Evolutionary conservation across 208 protist genomes (phyloP), one percentile per base, ranked within the genome.

Genomic region (Baffinella frigidus): DNA sequence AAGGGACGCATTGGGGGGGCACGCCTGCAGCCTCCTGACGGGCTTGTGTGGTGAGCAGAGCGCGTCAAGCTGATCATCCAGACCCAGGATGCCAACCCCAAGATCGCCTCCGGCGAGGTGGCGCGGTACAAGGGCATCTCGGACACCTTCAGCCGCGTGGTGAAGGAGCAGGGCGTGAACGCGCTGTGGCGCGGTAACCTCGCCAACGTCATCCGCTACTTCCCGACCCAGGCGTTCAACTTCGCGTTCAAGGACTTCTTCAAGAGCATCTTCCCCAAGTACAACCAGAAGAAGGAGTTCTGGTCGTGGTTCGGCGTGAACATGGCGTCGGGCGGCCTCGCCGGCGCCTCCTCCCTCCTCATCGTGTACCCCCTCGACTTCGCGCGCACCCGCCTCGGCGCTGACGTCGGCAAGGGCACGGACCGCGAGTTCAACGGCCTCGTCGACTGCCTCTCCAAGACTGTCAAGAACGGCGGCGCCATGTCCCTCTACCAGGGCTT

Each of bases 161-260:
- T 50, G 14, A 0, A 68, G 9, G 81, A 89, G 81, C 81, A 89
- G 81, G 81, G 81, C 41, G 56, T 72, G 4, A 0, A 0, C 81
- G 36, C 51, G 5, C 39, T 87, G 39, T 87, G 77, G 77, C 77
- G 77, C 71, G 81, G 81, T 20, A 89, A 89, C 81, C 44, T 89
- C 24, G 81, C 81, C 81, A 89, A 89, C 81, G 81, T 89, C n/a
- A 67, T 89, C 17, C 81, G 81, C 71, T 89, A 89, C 41, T 89
- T 89, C 81, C 81, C 81, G 50, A 89, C 81, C 51, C 81, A 89
- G 81, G 81, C 81, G 33, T 71, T 89, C 50, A 89, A 89, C 81
- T 89, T 89, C 62, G 81, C 81, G n/a, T 89, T 89, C 81, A 89
- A 89, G 81, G 81, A 89, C 41, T 71, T 71, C 50, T 89, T 71